Conservation (phyloP, 2,329 filamentous ascomycete species). For the Verticillium longisporum region DNA sequence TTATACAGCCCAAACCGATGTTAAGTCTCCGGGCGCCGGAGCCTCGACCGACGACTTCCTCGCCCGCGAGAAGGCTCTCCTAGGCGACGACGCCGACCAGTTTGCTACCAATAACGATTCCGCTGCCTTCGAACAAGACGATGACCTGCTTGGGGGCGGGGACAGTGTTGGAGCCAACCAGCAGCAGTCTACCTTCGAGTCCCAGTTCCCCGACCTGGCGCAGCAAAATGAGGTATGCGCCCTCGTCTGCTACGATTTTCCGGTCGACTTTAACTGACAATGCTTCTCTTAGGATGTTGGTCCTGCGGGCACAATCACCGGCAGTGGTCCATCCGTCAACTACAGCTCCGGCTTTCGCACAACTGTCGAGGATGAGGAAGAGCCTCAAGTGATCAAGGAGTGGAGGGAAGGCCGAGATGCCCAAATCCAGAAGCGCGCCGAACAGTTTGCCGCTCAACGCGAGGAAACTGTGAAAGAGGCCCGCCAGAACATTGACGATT, state of each 20-base stretch:
- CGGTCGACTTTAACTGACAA: not conserved
- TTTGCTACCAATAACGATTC: slow-evolving; percentile 74
- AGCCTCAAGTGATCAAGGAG: slow-evolving; percentile 81
- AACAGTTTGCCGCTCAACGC: slow-evolving; percentile 77
- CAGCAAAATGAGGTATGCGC: slow-evolving; percentile 58
- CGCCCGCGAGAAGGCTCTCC: slow-evolving; percentile 78
- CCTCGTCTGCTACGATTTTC: not conserved
- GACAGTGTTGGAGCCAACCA: slow-evolving; percentile 38
- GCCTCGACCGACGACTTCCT: slow-evolving; percentile 77
- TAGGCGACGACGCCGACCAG: slow-evolving; percentile 89
- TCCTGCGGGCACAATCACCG: slow-evolving; percentile 75
- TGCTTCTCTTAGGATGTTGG: slow-evolving; percentile 54
- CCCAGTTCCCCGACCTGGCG: slow-evolving; percentile 78
- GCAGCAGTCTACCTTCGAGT: slow-evolving; percentile 61
- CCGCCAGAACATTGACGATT: slow-evolving; percentile 92
- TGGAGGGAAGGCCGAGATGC: slow-evolving; percentile 90
- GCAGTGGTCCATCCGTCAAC: slow-evolving; percentile 45
- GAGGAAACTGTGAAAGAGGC: slow-evolving; percentile 82
- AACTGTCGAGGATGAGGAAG: slow-evolving; percentile 58
- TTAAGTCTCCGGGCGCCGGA: slow-evolving; percentile 48
- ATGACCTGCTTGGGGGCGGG: slow-evolving; percentile 65
- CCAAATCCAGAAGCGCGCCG: slow-evolving; percentile 73
- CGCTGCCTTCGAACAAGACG: slow-evolving; percentile 55
- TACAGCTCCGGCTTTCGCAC: slow-evolving; percentile 58
- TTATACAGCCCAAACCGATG: slow-evolving; percentile 59